Evolutionary conservation across 306 rosid species (phyloP).

Genomic region (Rosa lucieae): DNA sequence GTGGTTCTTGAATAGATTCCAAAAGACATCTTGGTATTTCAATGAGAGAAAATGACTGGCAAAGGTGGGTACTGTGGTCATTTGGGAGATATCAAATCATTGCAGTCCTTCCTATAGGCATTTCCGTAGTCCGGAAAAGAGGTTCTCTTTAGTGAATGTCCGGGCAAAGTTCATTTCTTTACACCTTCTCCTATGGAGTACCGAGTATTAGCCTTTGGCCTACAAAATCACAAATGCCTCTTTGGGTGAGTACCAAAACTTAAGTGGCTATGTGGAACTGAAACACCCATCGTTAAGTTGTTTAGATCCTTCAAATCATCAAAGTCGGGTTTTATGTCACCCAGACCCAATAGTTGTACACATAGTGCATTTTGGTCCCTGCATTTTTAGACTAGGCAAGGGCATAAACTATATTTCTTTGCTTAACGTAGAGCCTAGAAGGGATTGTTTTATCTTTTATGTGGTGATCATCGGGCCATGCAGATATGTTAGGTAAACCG

Average conservation of each 20-base stretch:
- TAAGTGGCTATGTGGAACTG: background rate
- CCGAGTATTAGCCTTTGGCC: constrained; percentile 15
- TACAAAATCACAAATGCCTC: constrained; percentile 22
- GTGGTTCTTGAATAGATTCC: constrained; percentile 28
- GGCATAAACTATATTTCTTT: background rate
- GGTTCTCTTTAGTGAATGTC: constrained; percentile 34
- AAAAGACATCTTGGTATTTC: constrained; percentile 36
- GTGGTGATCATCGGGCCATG: constrained; percentile 4
- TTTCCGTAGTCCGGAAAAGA: constrained; percentile 58
- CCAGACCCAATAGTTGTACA: background rate
- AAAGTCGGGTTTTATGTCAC: background rate
- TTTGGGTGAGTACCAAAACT: background rate
- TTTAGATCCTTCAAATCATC: background rate
- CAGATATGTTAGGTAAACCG: constrained; percentile 1
- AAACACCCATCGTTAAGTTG: background rate
- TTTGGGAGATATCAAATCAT: constrained; percentile 34
- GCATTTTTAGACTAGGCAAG: background rate
- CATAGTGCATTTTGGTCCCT: background rate
- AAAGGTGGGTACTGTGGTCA: constrained; percentile 36
- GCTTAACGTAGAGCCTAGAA: background rate
- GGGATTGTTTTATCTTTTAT: background rate
- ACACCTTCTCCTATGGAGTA: background rate
- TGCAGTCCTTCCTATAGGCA: constrained; percentile 38
- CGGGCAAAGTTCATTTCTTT: constrained; percentile 5
- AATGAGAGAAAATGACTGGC: constrained; percentile 2